Conservation (phyloP, 2,329 filamentous ascomycete genomes). For the Fusarium nygamai region DNA sequence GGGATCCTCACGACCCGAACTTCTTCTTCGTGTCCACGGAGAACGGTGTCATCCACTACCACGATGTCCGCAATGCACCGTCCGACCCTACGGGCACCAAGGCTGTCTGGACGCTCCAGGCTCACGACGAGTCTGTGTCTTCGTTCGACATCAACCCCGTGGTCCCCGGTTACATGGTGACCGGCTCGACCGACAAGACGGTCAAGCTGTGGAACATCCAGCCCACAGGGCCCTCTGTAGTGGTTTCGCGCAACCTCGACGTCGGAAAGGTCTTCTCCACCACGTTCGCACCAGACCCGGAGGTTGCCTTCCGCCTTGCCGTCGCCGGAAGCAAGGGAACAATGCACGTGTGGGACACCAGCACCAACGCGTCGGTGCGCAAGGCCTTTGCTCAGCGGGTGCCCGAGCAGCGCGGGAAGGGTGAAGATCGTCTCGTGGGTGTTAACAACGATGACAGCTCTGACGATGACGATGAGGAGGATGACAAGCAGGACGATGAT, state of each 20-base stretch:
- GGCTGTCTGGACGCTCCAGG: constrained; percentile 93
- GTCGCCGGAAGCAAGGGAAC: constrained; percentile 94
- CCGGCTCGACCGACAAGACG: constrained; percentile 91
- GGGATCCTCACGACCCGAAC: constrained; percentile 93
- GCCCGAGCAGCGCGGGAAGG: constrained; percentile 66
- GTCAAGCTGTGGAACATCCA: constrained; percentile 98
- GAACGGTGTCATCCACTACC: constrained; percentile 89
- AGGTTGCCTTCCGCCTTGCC: constrained; percentile 90
- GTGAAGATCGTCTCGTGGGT: constrained; percentile 81
- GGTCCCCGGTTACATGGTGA: constrained; percentile 92
- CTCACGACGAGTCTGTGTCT: constrained; percentile 91
- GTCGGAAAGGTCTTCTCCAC: constrained; percentile 96
- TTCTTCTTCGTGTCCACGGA: constrained; percentile 97
- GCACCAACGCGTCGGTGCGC: constrained; percentile 89
- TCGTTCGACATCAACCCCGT: constrained; percentile 91
- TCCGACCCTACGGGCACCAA: constrained; percentile 79
- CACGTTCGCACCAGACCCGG: constrained; percentile 86
- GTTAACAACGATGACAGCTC: constrained; percentile 76
- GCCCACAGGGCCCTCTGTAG: constrained; percentile 83
- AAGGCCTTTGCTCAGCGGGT: constrained; percentile 79
- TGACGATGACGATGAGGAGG: constrained; percentile 65
- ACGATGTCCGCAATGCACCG: constrained; percentile 83
- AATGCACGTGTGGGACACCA: constrained; percentile 95
- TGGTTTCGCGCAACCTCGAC: constrained; percentile 89
- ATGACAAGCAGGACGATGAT: constrained; percentile 64